Base-by-base conservation (phyloP, 495 filamentous ascomycete genomes). In the Neurospora tetrasperma region DNA sequence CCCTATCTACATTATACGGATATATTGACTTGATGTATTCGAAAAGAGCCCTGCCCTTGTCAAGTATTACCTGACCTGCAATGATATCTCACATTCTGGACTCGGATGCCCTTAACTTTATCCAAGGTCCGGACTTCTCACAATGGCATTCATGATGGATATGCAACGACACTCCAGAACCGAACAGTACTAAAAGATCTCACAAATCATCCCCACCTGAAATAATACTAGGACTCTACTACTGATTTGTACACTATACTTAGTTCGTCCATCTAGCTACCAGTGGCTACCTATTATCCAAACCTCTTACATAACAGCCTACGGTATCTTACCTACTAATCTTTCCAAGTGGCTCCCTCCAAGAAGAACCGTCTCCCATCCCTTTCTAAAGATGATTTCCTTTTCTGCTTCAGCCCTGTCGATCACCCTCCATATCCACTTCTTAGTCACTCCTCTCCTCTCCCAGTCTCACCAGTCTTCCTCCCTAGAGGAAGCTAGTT, bases 361-460 rank as follows among this genome's bases (percentile, higher is more conserved):
- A 4, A 35, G 16, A 35, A 66, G 27, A 66, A 66, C 54, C 27
- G 23, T 66, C 54, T 12, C 12, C 54, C 54, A 35, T 66, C 54
- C 27, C 54, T 66, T 66, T 6, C 12, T 12, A 14, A 66, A 35
- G 27, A 66, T 66, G 54, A 66, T 35, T 27, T 35, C 54, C 54
- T 66, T 66, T 62, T 66, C 54, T 69, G 75, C 77, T 78, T 78
- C 76, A 78, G 76, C 76, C 76, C 72, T 75, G 76, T 71, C 72
- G 75, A 78, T 78, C 76, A 43, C 59, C 42, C 18, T 41, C 72
- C n/a, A 39, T 39, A 40, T 39, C 69, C 43, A 71, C 72, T 71
- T 62, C 3, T 31, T 31, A 62, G 54, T 18, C 54, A 62, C 14
- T 35, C 27, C 54, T 31, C 7, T 66, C 23, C 14, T 66, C 54